Evolutionary conservation across 1,139 yeast genomes (phyloP).

Genomic region (Fermentozyma sake): DNA sequence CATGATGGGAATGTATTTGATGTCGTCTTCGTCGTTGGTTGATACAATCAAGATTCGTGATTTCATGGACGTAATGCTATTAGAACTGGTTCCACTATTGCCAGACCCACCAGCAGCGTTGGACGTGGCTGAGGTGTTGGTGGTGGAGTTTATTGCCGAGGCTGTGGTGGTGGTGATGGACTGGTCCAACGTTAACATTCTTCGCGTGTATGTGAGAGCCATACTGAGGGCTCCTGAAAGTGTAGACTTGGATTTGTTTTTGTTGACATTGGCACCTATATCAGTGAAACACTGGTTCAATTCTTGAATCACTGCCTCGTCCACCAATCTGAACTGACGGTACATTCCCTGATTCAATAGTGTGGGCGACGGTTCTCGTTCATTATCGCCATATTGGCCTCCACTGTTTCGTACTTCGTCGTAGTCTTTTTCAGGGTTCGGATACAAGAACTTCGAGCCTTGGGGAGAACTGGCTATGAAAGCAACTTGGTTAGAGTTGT

Average conservation of each 20-base stretch:
- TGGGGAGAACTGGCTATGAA: conserved; percentile 72
- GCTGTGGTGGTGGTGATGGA: conserved; percentile 45
- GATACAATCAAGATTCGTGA: conserved; percentile 73
- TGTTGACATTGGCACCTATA: conserved; percentile 14
- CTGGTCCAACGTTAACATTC: conserved; percentile 52
- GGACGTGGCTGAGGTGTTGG: conserved; percentile 7
- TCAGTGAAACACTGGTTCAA: conserved; percentile 46
- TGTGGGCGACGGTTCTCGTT: conserved; percentile 12
- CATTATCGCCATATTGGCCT: conserved; percentile 6
- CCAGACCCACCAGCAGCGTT: conserved; percentile 7
- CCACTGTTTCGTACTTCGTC: conserved; percentile 13
- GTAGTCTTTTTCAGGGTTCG: conserved; percentile 36
- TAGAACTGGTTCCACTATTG: conserved; percentile 14
- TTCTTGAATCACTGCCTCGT: conserved; percentile 68
- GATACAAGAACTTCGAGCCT: conserved; percentile 72
- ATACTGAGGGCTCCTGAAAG: conserved; percentile 76
- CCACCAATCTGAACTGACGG: conserved; percentile 78
- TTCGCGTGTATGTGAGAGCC: conserved; percentile 76
- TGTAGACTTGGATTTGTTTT: conserved; percentile 30
- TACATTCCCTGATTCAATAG: conserved; percentile 54
- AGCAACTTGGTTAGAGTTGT: conserved; percentile 81
- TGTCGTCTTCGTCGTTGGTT: conserved; percentile 71
- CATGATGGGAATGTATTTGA: conserved; percentile 91
- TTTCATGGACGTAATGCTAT: conserved; percentile 41
- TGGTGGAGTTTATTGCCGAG: conserved; percentile 40